Conservation (phyloP, 805 yeast species). For the Wickerhamomyces hampshirensis region DNA sequence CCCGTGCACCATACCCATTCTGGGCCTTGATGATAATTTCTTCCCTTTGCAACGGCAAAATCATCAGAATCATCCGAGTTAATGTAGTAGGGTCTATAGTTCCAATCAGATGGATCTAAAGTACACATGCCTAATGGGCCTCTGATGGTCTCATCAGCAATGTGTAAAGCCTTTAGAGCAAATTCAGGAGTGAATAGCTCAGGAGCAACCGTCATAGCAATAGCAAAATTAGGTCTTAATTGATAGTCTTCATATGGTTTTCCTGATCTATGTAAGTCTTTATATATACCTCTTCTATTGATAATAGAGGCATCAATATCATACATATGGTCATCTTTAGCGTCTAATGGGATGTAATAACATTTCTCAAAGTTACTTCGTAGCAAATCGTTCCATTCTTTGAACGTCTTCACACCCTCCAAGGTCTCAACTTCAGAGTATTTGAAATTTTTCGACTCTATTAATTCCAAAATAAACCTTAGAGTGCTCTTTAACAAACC, state of each 20-base stretch:
- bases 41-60: constrained; percentile 90
- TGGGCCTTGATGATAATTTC: constrained; percentile 98
- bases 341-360: constrained; percentile 68
- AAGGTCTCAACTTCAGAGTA: constrained; percentile 52
- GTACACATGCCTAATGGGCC: constrained; percentile 94
- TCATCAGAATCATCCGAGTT: constrained; percentile 79
- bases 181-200: constrained; percentile 66
- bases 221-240: constrained; percentile 84
- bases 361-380: constrained; percentile 73
- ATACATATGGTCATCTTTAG: constrained; percentile 54
- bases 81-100: constrained; percentile 84
- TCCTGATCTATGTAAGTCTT: constrained; percentile 76
- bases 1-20: constrained; percentile 97
- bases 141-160: constrained; percentile 70
- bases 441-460: constrained; percentile 49
- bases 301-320: constrained; percentile 61
- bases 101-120: constrained; percentile 86
- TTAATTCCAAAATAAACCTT: constrained; percentile 67
- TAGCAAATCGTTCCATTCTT: constrained; percentile 68
- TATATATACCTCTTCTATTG: constrained; percentile 91
- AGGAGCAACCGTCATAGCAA: constrained; percentile 94
- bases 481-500: constrained; percentile 83
- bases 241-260: constrained; percentile 93
- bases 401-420: constrained; percentile 52
- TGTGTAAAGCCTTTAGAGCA: constrained; percentile 59